Conservation (phyloP, 345 rosid genomes). For the Dipteronia dyeriana region DNA sequence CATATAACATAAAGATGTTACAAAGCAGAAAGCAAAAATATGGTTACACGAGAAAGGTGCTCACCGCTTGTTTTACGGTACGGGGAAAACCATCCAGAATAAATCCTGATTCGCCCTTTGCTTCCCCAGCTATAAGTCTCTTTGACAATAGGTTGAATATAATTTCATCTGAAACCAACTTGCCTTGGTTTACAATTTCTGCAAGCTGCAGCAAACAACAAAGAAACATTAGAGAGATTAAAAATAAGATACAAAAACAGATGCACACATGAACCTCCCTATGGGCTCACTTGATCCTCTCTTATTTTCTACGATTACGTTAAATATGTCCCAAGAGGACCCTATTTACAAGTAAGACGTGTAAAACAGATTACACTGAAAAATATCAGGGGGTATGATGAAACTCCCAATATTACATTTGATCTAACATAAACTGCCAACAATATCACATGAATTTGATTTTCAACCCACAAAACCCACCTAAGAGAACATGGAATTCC, state of each 20-base stretch:
- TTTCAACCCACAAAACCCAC: neutral
- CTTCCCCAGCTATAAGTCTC: conserved; percentile 78
- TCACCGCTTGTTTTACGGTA: conserved; percentile 88
- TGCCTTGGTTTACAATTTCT: conserved; percentile 84
- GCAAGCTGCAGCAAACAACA: conserved; percentile 50
- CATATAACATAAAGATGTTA: neutral
- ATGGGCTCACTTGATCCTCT: neutral
- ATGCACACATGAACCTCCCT: neutral
- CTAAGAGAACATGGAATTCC: neutral
- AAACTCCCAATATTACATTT: neutral
- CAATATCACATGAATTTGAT: neutral
- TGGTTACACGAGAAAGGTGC: conserved; percentile 16
- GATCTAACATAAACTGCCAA: neutral
- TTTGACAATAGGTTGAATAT: conserved; percentile 69
- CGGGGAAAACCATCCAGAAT: conserved; percentile 97
- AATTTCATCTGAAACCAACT: conserved; percentile 85
- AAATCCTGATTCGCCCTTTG: conserved; percentile 88
- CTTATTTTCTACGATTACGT: neutral
- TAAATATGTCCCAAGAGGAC: neutral
- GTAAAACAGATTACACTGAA: neutral
- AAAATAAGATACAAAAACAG: neutral
- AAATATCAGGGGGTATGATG: no score
- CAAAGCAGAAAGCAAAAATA: neutral
- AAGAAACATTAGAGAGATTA: neutral
- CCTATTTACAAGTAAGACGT: neutral